Evolutionary conservation across 371 early-diverging fungal genomes (phyloP), one percentile per base, ranked within the genome.

Genomic region (Mortierella sp.): DNA sequence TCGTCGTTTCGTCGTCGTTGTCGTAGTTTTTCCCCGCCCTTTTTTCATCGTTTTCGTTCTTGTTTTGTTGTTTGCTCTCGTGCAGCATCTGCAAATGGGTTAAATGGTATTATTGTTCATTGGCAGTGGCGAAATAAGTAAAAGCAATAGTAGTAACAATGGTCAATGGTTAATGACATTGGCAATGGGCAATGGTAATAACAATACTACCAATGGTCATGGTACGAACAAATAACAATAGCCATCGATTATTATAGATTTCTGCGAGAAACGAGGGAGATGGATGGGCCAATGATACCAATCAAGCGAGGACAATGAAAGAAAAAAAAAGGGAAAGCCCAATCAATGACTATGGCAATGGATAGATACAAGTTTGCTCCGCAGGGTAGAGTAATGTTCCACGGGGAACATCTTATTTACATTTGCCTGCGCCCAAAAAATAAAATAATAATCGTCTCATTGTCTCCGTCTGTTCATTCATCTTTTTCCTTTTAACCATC

Each of bases 131-230:
- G n/a, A n/a, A n/a, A n/a, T n/a, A n/a, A n/a, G n/a, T n/a, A n/a
- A n/a, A n/a, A n/a, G n/a, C n/a, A n/a, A n/a, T n/a, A n/a, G n/a
- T n/a, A n/a, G n/a, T n/a, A n/a, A n/a, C n/a, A n/a, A n/a, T 37
- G 61, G 61, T 22, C 47, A 19, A 61, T 61, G 39, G 61, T 61
- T 61, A 34, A 61, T 61, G 37, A 34, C 61, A 61, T 61, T 37
- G n/a, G 34, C 29, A 29, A 29, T 14, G 6, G 9, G 16, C 55
- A 58, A 34, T 34, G 16, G 58, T 10, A 58, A 34, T 58, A 37
- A 16, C 37, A 22, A 4, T 16, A 55, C 7, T 26, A 53, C 4
- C 53, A 11, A 53, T 10, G 52, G 29, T 8, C 6, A 29, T 26
- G 31, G 14, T 13, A 10, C 4, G 10, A 55, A 11, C 4, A 19